phyloP scores from a whole-genome alignment of 768 basidiomycete genomes.

The Lepiota brunneoincarnata region DNA sequence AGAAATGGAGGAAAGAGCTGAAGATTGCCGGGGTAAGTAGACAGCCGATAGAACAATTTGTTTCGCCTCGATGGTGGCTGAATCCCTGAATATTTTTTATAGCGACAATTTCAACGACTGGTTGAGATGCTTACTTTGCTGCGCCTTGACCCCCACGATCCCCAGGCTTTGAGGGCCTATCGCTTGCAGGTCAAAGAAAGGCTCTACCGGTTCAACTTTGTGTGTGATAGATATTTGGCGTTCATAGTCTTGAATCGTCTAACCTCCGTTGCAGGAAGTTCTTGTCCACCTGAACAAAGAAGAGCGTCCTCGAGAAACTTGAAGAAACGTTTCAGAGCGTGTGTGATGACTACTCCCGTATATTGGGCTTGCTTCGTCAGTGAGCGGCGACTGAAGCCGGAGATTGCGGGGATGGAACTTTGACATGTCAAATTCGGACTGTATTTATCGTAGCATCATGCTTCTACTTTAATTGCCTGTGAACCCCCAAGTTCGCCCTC shows the following conservation, averaged over 20 bases:
- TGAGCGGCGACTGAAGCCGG: conserved; percentile 15
- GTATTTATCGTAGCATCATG: not conserved
- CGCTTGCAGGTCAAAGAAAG: conserved; percentile 94
- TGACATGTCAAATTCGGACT: not conserved
- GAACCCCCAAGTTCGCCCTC: too few relatives aligned
- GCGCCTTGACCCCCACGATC: conserved; percentile 62
- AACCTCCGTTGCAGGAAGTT: conserved; percentile 58
- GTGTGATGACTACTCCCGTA: conserved; percentile 78
- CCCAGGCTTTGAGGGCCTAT: conserved; percentile 57
- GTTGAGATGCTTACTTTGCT: conserved; percentile 87
- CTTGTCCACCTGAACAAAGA: conserved; percentile 84
- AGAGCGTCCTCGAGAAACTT: conserved; percentile 84
- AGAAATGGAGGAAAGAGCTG: conserved; percentile 75
- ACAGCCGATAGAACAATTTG: not conserved
- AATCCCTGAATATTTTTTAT: conserved; percentile 1
- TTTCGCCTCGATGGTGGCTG: not conserved
- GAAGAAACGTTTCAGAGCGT: conserved; percentile 93
- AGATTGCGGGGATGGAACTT: not conserved
- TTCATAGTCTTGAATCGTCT: not conserved
- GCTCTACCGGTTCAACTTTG: conserved; percentile 92
- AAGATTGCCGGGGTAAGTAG: conserved; percentile 83
- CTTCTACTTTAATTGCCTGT: too few relatives aligned
- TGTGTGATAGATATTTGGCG: conserved; percentile 35
- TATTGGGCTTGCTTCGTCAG: conserved; percentile 52
- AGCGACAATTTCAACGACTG: conserved; percentile 94